These are phyloP conservation scores for Perkinsus marinus DNA, from an alignment of 169 alveolate species.

Conservation along the genomic window DNA sequence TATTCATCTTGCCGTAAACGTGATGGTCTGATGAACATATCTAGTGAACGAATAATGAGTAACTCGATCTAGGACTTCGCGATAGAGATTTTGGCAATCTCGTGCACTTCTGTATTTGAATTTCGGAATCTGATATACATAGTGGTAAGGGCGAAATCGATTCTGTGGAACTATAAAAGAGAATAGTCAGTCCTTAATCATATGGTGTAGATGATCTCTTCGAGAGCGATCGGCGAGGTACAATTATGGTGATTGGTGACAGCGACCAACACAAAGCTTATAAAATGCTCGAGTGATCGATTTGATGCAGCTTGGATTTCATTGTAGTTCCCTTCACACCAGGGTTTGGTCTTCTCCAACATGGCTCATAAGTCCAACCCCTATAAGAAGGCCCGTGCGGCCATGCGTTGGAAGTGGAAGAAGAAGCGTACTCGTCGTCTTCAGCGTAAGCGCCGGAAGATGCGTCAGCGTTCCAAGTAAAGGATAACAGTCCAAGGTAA, in stretches of 20 bases:
- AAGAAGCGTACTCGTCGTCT: constrained; percentile 74
- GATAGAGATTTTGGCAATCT: too few species aligned
- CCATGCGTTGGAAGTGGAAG: constrained; percentile 52
- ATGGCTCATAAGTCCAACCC: constrained; percentile 8
- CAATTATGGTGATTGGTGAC: background rate
- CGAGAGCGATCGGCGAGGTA: too few species aligned
- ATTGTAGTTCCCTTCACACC: background rate
- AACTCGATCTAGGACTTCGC: too few species aligned
- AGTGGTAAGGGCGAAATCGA: too few species aligned
- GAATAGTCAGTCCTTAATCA: too few species aligned
- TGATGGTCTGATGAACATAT: too few species aligned
- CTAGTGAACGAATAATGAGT: too few species aligned
- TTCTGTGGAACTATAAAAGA: too few species aligned
- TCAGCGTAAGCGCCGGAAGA: constrained; percentile 69
- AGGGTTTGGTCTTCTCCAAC: background rate
- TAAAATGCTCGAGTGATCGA: background rate
- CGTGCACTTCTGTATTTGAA: too few species aligned
- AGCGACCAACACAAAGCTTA: background rate
- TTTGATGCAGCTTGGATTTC: background rate
- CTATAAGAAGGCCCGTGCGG: constrained; percentile 10
- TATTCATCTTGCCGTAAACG: too few species aligned
- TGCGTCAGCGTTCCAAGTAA: constrained; percentile 70
- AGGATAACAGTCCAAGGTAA: background rate
- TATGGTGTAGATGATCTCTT: too few species aligned
- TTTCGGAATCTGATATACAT: too few species aligned